Evolutionary conservation across 345 rosid species (phyloP).

Genomic region (Balakata baccata): DNA sequence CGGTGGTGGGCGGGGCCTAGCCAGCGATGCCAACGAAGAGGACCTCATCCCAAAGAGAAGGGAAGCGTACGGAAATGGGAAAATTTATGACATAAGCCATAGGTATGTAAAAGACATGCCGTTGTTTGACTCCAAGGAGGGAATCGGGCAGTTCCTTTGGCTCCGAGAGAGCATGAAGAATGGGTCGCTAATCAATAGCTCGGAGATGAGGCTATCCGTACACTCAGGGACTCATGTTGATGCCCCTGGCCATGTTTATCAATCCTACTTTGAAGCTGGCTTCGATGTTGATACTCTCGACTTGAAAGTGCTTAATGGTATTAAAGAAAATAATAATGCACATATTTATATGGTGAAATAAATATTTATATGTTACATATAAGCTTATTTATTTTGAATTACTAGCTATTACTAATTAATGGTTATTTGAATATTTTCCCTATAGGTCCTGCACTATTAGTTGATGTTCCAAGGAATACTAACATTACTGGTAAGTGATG

Average conservation of each 20-base stretch:
- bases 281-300: constrained; percentile 85
- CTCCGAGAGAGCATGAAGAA: constrained; percentile 70
- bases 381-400: background rate
- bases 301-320: constrained; percentile 50
- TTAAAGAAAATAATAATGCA: background rate
- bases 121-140: constrained; percentile 37
- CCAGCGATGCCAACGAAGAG: background rate
- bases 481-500: constrained; percentile 29
- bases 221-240: constrained; percentile 93
- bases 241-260: constrained; percentile 73
- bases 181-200: constrained; percentile 60
- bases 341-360: too few species aligned
- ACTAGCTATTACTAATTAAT: too few species aligned
- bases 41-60: constrained; percentile 47
- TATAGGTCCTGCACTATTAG: constrained; percentile 26
- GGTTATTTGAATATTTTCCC: background rate
- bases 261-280: constrained; percentile 73
- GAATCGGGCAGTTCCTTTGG: constrained; percentile 59
- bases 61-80: constrained; percentile 63
- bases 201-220: constrained; percentile 62
- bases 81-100: constrained; percentile 71
- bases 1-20: background rate
- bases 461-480: constrained; percentile 26
- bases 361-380: too few species aligned
- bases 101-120: constrained; percentile 58